Evolutionary conservation across 2,329 filamentous ascomycete species (phyloP).

Genomic region (Venturia nashicola): DNA sequence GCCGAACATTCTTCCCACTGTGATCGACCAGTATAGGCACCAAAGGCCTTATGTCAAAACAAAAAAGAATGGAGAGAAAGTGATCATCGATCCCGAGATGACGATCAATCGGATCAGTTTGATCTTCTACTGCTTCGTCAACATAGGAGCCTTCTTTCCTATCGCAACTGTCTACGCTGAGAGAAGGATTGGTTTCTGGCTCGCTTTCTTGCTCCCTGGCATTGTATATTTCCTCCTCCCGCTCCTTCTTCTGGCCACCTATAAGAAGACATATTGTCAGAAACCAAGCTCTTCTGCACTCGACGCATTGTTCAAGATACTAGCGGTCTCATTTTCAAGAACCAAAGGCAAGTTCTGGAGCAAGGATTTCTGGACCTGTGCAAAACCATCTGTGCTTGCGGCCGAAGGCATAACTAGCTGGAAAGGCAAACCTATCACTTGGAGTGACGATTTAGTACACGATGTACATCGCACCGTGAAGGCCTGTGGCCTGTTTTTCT

Average conservation of each 20-base stretch:
- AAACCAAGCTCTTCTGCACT: conserved; percentile 24
- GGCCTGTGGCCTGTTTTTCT: conserved; percentile 25
- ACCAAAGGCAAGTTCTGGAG: conserved; percentile 25
- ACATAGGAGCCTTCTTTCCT: conserved; percentile 23
- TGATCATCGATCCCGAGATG: conserved; percentile 35
- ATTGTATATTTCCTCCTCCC: conserved; percentile 20
- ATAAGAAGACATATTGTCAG: conserved; percentile 21
- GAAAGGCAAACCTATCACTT: conserved; percentile 14
- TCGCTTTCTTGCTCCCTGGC: conserved; percentile 25
- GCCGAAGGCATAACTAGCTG: conserved; percentile 10
- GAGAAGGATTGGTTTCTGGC: conserved; percentile 29
- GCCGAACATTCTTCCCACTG: conserved; percentile 29
- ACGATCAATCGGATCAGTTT: conserved; percentile 27
- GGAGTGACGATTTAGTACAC: conserved; percentile 24
- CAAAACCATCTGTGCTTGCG: conserved; percentile 18
- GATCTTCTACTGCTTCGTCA: conserved; percentile 22
- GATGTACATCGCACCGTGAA: conserved; percentile 22
- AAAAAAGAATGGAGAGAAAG: conserved; percentile 31
- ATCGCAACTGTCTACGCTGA: conserved; percentile 29
- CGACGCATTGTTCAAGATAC: conserved; percentile 22
- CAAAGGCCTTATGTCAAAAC: conserved; percentile 30
- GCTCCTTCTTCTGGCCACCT: conserved; percentile 17
- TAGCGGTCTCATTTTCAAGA: conserved; percentile 19
- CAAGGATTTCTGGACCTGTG: conserved; percentile 21
- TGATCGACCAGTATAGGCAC: conserved; percentile 33